These are phyloP conservation scores for Phtheirospermum japonicum DNA, from an alignment of 257 asterid species.

Conservation along the genomic window DNA sequence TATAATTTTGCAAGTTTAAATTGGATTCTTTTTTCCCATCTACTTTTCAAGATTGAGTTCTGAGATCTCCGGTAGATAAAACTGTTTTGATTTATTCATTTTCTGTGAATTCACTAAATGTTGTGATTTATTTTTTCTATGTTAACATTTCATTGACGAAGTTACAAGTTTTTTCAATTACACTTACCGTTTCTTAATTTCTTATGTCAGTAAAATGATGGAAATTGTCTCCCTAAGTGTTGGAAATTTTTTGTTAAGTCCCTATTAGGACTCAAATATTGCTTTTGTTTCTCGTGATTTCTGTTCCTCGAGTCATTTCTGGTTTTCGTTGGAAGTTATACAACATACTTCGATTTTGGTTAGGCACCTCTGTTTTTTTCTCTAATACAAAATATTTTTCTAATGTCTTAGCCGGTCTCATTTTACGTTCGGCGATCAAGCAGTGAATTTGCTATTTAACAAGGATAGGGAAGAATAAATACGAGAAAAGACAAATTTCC, in stretches of 20 bases:
- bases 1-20: too few relatives aligned
- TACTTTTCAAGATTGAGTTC: constrained; percentile 17
- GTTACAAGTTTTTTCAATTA: neutral
- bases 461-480: constrained; percentile 27
- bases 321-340: neutral
- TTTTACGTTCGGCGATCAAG: neutral
- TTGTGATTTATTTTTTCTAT: too few relatives aligned
- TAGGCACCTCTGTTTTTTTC: constrained; percentile 6
- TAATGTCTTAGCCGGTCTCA: neutral
- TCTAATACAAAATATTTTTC: neutral
- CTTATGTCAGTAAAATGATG: too few relatives aligned
- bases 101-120: too few relatives aligned
- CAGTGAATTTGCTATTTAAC: neutral
- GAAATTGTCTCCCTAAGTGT: neutral
- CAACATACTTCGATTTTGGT: constrained; percentile 1
- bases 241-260: neutral
- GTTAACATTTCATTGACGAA: too few relatives aligned
- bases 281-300: neutral
- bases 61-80: constrained; percentile 2
- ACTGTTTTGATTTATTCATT: too few relatives aligned
- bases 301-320: too few relatives aligned
- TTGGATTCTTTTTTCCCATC: too few relatives aligned
- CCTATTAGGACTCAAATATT: neutral
- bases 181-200: constrained; percentile 1
- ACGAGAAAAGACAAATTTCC: constrained; percentile 16